Percentiles rank a stretch among this genome's conserved stretches.
Conservation (phyloP, 345 rosid genomes). For the Laguncularia racemosa region DNA sequence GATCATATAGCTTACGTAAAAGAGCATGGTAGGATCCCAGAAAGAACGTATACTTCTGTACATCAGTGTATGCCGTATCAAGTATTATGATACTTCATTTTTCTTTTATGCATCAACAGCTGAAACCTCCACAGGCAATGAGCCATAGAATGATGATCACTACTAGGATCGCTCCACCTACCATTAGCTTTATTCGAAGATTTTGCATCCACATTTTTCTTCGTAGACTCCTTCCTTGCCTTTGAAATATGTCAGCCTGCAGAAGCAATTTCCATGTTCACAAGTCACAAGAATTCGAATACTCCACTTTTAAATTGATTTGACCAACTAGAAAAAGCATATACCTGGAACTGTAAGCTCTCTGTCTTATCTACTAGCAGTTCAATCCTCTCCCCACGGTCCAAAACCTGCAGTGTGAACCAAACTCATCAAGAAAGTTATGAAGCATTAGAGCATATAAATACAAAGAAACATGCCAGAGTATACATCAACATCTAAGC, state of each 20-base stretch:
- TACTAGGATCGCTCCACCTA: conserved; percentile 53
- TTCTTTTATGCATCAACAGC: conserved; percentile 26
- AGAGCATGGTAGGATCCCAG: too few relatives aligned
- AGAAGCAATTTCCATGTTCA: neutral
- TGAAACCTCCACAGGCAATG: conserved; percentile 63
- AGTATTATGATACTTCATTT: neutral
- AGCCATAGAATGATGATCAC: conserved; percentile 66
- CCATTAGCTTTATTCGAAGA: conserved; percentile 77
- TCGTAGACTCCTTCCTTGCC: conserved; percentile 89
- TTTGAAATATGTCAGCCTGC: conserved; percentile 94
- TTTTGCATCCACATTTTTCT: conserved; percentile 97
- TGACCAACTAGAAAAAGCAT: conserved; percentile 9
- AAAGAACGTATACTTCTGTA: neutral
- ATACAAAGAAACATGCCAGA: neutral
- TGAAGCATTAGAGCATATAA: too few relatives aligned
- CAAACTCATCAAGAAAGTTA: neutral
- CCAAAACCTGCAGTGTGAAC: conserved; percentile 58
- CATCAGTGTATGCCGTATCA: neutral
- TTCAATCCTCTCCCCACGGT: conserved; percentile 93
- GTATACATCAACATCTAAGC: too few relatives aligned
- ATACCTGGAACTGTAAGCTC: conserved; percentile 82
- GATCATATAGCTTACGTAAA: too few relatives aligned
- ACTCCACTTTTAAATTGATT: neutral
- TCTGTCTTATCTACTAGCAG: conserved; percentile 91
- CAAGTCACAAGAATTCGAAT: neutral